Evolutionary conservation across 257 asterid species (phyloP).

Genomic region (Lantana camara): DNA sequence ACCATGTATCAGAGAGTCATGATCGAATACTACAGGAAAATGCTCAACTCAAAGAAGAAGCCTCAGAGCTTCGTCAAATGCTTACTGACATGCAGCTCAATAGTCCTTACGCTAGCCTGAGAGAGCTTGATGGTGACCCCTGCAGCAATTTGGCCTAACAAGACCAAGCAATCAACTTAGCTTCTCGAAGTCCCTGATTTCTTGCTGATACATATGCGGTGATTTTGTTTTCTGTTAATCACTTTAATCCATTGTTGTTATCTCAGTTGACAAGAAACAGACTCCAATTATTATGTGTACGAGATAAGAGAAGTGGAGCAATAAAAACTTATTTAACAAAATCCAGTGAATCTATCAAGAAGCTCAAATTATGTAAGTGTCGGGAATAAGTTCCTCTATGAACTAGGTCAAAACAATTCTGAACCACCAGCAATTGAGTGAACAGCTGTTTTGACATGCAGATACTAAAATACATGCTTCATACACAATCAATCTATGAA

Average conservation of each 20-base stretch:
- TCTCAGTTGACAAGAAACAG: slow-evolving; percentile 27
- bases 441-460: slow-evolving; percentile 20
- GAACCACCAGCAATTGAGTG: slow-evolving; percentile 20
- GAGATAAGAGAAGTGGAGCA: slow-evolving; percentile 29
- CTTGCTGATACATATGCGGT: slow-evolving; percentile 36
- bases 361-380: slow-evolving; percentile 2
- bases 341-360: slow-evolving; percentile 24
- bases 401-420: not conserved
- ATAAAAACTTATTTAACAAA: slow-evolving; percentile 20
- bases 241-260: slow-evolving; percentile 28
- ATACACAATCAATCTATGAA: not conserved
- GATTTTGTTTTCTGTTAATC: slow-evolving; percentile 34
- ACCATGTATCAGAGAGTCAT: slow-evolving; percentile 60
- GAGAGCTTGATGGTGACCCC: slow-evolving; percentile 54
- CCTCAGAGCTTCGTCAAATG: slow-evolving; percentile 75
- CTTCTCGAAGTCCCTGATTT: slow-evolving; percentile 24
- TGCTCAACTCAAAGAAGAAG: slow-evolving; percentile 66
- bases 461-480: slow-evolving; percentile 6
- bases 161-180: slow-evolving; percentile 14
- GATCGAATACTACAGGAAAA: slow-evolving; percentile 66
- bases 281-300: slow-evolving; percentile 26
- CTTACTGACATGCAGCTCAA: slow-evolving; percentile 60
- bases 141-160: slow-evolving; percentile 41
- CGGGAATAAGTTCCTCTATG: slow-evolving; percentile 15
- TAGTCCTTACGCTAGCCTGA: slow-evolving; percentile 50